These are phyloP conservation scores for Ophiostoma tasmaniense DNA, from an alignment of 2,329 filamentous ascomycete species.

Conservation along the genomic window DNA sequence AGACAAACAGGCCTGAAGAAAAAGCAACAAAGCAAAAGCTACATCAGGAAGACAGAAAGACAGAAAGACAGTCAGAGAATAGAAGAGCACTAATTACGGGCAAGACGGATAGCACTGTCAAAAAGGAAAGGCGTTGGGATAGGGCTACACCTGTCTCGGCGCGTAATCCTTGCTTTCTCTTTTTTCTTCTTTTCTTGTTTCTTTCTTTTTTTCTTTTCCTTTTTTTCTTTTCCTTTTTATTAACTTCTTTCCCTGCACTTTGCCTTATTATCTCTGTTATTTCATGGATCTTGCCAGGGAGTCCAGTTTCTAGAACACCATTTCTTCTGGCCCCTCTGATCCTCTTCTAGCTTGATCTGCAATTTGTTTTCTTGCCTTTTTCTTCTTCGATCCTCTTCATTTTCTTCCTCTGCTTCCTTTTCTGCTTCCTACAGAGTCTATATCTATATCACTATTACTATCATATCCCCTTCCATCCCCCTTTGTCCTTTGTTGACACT, in stretches of 20 bases:
- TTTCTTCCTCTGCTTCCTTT: neutral
- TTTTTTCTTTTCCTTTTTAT: too few relatives aligned
- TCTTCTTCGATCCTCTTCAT: neutral
- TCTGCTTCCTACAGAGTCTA: neutral
- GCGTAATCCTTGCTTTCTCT: constrained; percentile 12
- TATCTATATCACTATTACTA: neutral
- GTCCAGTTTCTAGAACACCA: neutral
- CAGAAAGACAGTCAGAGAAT: neutral
- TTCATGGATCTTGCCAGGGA: neutral
- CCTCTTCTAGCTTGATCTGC: neutral
- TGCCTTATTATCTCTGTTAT: neutral
- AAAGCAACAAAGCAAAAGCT: neutral
- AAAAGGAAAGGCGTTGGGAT: constrained; percentile 13
- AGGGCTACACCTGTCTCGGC: constrained; percentile 15
- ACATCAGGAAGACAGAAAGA: too few relatives aligned
- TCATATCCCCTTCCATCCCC: neutral
- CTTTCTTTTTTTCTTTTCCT: neutral
- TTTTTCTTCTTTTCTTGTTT: neutral
- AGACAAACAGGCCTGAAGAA: neutral
- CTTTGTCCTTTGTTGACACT: constrained; percentile 1
- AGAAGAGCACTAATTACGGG: neutral
- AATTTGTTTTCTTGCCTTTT: neutral
- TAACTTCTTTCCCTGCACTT: neutral
- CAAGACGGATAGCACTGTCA: neutral
- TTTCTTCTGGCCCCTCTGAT: neutral